These are phyloP conservation scores for Wickerhamomyces xylosicus DNA, from an alignment of 805 yeast species.

Conservation along the genomic window DNA sequence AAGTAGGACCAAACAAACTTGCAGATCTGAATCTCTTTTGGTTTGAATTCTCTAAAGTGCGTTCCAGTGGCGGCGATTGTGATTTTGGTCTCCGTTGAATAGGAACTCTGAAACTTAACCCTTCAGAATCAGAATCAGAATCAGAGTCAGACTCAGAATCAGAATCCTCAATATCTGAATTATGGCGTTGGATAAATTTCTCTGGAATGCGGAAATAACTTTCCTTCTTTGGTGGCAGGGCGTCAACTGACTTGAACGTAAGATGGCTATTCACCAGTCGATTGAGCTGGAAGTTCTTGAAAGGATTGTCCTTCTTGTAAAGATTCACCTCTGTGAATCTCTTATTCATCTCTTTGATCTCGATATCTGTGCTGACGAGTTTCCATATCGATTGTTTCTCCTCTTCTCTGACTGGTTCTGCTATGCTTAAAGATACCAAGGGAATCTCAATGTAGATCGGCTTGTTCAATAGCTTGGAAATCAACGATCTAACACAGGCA, in stretches of 20 bases:
- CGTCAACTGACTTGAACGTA: constrained; percentile 7
- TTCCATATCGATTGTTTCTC: constrained; percentile 12
- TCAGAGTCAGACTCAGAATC: constrained; percentile 6
- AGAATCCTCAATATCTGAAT: background rate
- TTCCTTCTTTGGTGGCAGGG: background rate
- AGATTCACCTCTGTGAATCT: constrained; percentile 11
- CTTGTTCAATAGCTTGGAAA: constrained; percentile 27
- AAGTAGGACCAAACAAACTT: constrained; percentile 17
- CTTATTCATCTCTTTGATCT: constrained; percentile 4
- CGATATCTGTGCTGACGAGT: constrained; percentile 18
- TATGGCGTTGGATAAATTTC: background rate
- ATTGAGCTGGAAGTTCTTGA: constrained; percentile 16
- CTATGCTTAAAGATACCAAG: constrained; percentile 20
- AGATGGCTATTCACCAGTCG: background rate
- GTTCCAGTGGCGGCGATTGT: background rate
- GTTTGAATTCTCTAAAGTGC: background rate
- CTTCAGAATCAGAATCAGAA: constrained; percentile 16
- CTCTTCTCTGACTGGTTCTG: constrained; percentile 9
- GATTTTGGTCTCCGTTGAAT: constrained; percentile 7
- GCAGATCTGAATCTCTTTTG: constrained; percentile 18
- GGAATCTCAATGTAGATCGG: constrained; percentile 32
- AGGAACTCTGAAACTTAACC: constrained; percentile 16
- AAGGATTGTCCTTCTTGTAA: constrained; percentile 13
- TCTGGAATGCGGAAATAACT: constrained; percentile 10
- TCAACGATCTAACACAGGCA: constrained; percentile 29